These are phyloP conservation scores for Fusarium sacchari DNA, from an alignment of 2,329 filamentous ascomycete species.

Conservation along the genomic window DNA sequence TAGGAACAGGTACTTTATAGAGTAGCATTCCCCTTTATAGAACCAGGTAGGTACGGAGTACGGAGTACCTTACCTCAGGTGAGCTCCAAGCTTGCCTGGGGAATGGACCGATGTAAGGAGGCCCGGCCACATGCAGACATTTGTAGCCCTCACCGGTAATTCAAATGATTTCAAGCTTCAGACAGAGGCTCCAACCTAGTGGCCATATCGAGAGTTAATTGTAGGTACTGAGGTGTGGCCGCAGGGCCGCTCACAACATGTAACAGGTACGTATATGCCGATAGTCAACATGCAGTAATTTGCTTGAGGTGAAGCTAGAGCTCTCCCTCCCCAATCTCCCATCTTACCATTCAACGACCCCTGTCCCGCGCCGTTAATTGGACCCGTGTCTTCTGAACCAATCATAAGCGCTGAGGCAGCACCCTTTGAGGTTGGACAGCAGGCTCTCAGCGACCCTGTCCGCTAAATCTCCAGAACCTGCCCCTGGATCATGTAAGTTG, in stretches of 20 bases:
- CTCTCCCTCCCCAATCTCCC: conserved; percentile 42
- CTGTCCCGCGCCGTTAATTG: conserved; percentile 40
- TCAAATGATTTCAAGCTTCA: not conserved
- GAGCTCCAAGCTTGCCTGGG: conserved; percentile 21
- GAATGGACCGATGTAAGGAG: conserved; percentile 22
- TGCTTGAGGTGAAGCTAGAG: conserved; percentile 33
- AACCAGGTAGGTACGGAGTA: no score
- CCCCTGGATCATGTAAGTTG: conserved; percentile 35
- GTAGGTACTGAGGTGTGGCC: no score
- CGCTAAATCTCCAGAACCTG: conserved; percentile 45
- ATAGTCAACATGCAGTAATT: conserved; percentile 29
- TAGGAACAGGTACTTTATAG: conserved; percentile 1
- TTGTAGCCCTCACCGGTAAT: not conserved
- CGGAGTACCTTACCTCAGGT: no score
- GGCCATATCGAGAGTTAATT: conserved; percentile 6
- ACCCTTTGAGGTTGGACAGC: conserved; percentile 11
- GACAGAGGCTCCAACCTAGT: not conserved
- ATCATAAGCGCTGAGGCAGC: conserved; percentile 21
- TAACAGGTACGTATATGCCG: not conserved
- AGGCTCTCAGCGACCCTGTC: conserved; percentile 39
- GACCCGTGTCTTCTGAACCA: conserved; percentile 28
- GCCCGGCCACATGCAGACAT: not conserved
- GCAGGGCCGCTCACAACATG: not conserved
- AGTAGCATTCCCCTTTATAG: conserved; percentile 36
- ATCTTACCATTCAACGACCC: conserved; percentile 30